Evolutionary conservation across 257 asterid species (phyloP), one percentile per base, ranked within the genome.

Genomic region (Primulina eburnea): DNA sequence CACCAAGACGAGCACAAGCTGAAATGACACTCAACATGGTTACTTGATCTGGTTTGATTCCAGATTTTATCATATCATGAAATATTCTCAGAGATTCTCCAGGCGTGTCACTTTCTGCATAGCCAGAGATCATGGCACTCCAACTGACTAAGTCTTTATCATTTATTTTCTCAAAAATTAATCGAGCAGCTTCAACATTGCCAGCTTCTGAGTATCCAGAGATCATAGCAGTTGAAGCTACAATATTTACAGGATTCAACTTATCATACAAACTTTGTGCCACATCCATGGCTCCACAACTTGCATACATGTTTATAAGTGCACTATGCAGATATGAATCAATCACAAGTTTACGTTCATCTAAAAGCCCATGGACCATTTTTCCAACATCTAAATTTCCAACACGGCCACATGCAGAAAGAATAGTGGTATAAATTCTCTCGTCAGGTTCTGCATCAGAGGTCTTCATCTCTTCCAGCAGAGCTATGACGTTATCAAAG

Each of bases 81-180:
- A 84, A 89, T 74, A 91, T 72, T 67, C 80, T 73, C 12, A 89
- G 85, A 53, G 84, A 92, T 76, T 89, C 91, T 72, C 83, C 87
- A 50, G 97, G 92, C 57, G 64, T 77, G 53, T 76, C 87, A 12
- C 92, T 87, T 76, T 83, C 82, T 38, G 96, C 95, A 77, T 85
- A 91, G 26, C 95, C 87, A 59, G 90, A 79, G 63, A 91, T 85
- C 95, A 91, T 87, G 2, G 97, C 92, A 71, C 95, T 89, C 95
- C 96, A 91, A 71, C 92, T 89, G 35, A 91, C 80, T 71, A 89
- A 70, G 77, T 87, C 96, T 72, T 81, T 87, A n/a, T 81, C 73
- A 8, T 60, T 73, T 76, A 80, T 85, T 75, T 74, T 77, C 75
- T 85, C 78, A 64, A 89, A 91, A 65, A 91, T 71, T 47, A 69